Conservation (phyloP, 352 stramenopile species). For the Achlya hypogyna region DNA sequence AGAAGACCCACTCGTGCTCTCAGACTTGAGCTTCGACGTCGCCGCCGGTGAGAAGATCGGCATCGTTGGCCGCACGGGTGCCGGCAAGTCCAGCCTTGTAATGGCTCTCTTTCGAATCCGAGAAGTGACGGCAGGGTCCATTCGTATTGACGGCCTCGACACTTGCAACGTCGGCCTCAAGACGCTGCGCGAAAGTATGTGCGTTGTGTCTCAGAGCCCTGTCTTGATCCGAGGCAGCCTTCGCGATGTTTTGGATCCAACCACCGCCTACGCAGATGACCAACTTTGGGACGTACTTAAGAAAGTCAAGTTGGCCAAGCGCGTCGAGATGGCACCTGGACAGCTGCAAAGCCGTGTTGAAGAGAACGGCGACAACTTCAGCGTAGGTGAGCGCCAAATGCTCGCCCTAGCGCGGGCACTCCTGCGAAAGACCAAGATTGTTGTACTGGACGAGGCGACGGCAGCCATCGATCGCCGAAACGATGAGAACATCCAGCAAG, state of each 20-base stretch:
- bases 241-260: conserved; percentile 71
- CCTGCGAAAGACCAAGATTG: conserved; percentile 68
- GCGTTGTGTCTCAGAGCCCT: conserved; percentile 23
- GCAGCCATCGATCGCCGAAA: conserved; percentile 49
- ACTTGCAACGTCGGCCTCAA: conserved; percentile 18
- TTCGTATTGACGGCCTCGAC: conserved; percentile 22
- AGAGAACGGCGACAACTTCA: conserved; percentile 81
- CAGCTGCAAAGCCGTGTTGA: conserved; percentile 49
- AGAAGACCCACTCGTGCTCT: conserved; percentile 27
- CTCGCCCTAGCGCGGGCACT: conserved; percentile 80
- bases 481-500: conserved; percentile 25
- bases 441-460: conserved; percentile 84
- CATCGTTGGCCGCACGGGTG: conserved; percentile 23
- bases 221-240: conserved; percentile 72
- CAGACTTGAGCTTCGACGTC: conserved; percentile 26
- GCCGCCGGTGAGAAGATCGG: conserved; percentile 33
- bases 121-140: conserved; percentile 49
- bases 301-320: conserved; percentile 40
- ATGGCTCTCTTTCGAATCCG: conserved; percentile 22
- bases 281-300: conserved; percentile 53
- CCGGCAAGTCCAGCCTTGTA: conserved; percentile 20
- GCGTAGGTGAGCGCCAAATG: conserved; percentile 80
- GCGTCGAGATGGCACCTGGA: neutral
- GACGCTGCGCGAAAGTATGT: conserved; percentile 16
- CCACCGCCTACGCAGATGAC: conserved; percentile 41